Base-by-base conservation (phyloP, 805 yeast species). In the Schwanniomyces yamadae region DNA sequence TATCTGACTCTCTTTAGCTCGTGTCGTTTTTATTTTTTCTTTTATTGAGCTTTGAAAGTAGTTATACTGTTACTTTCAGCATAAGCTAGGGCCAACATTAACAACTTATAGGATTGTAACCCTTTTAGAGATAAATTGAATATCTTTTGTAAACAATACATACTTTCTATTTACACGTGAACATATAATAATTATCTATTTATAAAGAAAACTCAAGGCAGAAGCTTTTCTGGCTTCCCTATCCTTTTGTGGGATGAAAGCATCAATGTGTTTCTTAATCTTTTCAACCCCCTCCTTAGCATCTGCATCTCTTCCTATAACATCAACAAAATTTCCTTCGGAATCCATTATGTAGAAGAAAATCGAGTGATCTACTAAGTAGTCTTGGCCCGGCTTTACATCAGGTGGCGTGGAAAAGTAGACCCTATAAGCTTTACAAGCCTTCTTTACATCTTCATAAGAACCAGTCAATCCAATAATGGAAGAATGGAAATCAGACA, bases 331-430 rank as follows among this genome's bases (percentile, higher is more conserved):
- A 55, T 87, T 80, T 31, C 98, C 99, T 57, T 93, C 96, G n/a
- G 96, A 90, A 58, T 93, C 98, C 97, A 93, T 91, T 51, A 93
- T 69, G 55, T 93, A 93, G 65, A 91, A 91, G 77, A 93, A 93
- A 40, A 93, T 89, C 3, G 98, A 91, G 63, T 93, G 99, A 57
- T 93, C 99, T 21, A 93, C 99, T 42, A 93, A 71, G 57, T 93
- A 93, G 51, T 93, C 96, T 62, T 93, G 95, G 13, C 97, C 98
- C 0, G 95, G 93, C 57, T 89, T 87, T 31, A 93, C 83, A 55
- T 88, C 78, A 17, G 90, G 85, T 3, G 99, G 99, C 1, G 99
- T 93, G n/a, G 96, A 87, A 62, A 93, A 93, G 62, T 93, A 93
- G 10, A 93, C 99, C 48, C 99, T 75, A 64, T 80, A 93, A 48